phyloP scores from a whole-genome alignment of 148 eudicot species.

The Simmondsia chinensis region DNA sequence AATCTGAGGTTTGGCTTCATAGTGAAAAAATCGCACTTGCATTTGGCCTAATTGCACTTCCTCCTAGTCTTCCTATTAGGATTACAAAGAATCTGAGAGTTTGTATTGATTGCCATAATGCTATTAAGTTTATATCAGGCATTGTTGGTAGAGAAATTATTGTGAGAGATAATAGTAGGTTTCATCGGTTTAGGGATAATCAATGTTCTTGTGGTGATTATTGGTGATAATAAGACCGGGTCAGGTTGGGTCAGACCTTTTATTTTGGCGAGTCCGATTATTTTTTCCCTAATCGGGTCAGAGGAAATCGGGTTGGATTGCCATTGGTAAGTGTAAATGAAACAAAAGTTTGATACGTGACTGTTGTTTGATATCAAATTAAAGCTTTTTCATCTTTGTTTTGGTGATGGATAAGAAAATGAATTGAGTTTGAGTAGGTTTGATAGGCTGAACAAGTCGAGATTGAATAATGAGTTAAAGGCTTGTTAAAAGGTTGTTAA shows the following conservation, averaged over 20 bases:
- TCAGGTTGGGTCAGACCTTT: too few relatives aligned
- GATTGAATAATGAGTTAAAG: too few relatives aligned
- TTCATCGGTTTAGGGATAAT: constrained; percentile 49
- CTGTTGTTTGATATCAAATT: too few relatives aligned
- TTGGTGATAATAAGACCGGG: too few relatives aligned
- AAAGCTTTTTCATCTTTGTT: too few relatives aligned
- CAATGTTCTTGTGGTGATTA: constrained; percentile 56
- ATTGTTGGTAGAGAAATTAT: constrained; percentile 53
- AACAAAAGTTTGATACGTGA: too few relatives aligned
- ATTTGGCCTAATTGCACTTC: constrained; percentile 52
- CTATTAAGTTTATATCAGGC: constrained; percentile 50
- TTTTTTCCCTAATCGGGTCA: constrained; percentile 5
- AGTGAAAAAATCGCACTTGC: constrained; percentile 76
- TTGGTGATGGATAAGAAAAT: too few relatives aligned
- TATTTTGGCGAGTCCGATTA: neutral
- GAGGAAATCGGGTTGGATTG: too few relatives aligned
- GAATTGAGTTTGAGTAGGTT: too few relatives aligned
- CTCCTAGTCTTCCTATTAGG: constrained; percentile 57
- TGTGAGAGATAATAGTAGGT: constrained; percentile 59
- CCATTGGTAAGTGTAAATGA: too few relatives aligned
- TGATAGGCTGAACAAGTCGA: too few relatives aligned
- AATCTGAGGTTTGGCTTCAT: constrained; percentile 42
- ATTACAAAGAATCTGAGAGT: constrained; percentile 63
- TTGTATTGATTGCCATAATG: constrained; percentile 53
- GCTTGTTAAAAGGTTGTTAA: too few relatives aligned